Evolutionary conservation across 495 filamentous ascomycete species (phyloP).

Genomic region (Trichoderma virens): DNA sequence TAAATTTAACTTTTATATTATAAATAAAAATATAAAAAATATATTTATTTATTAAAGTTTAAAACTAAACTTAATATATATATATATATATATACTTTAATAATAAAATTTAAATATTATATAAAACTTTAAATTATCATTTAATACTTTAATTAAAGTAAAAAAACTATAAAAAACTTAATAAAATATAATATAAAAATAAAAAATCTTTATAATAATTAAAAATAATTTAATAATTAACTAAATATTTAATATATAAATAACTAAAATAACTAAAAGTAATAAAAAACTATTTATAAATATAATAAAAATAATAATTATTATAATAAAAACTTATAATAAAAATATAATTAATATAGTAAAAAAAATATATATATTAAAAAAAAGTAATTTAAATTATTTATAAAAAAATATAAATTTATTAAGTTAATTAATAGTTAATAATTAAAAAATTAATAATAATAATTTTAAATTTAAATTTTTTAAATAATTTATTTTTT

Average conservation of each 20-base stretch:
- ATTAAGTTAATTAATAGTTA: constrained; percentile 8
- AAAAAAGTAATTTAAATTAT: neutral
- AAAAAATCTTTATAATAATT: too few relatives aligned
- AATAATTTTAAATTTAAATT: constrained; percentile 13
- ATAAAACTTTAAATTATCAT: too few relatives aligned
- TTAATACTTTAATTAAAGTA: too few relatives aligned
- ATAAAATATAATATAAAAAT: too few relatives aligned
- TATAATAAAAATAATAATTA: too few relatives aligned
- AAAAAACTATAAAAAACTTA: too few relatives aligned
- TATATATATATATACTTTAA: too few relatives aligned
- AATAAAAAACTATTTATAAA: neutral
- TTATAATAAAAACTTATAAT: neutral
- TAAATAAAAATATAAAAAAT: too few relatives aligned
- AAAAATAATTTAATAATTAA: neutral
- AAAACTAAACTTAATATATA: too few relatives aligned
- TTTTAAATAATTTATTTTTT: constrained; percentile 13
- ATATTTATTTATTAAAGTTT: too few relatives aligned
- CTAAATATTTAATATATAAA: neutral
- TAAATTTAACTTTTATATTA: too few relatives aligned
- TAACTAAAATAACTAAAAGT: neutral
- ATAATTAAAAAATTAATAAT: constrained; percentile 13
- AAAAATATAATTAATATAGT: neutral
- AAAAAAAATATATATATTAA: constrained; percentile 14
- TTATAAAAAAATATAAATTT: constrained; percentile 6
- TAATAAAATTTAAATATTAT: too few relatives aligned